Percentiles rank a stretch among this genome's conserved stretches.
Conservation (phyloP, 176 grass and related monocot species). For the Aegilops bicornis region DNA sequence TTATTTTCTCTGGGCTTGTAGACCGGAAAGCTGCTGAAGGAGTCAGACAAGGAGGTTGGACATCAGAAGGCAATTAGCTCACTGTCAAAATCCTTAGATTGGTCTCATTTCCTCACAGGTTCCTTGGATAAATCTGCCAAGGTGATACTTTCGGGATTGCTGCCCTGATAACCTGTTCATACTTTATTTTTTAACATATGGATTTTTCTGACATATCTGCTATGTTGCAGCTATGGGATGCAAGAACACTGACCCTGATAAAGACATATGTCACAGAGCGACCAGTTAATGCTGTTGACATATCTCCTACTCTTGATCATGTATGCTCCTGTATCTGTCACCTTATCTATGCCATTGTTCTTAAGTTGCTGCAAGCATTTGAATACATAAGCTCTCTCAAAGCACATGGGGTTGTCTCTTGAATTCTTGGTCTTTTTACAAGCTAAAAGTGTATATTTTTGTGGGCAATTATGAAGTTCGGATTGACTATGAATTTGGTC, state of each 20-base stretch:
- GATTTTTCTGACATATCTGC: conserved; percentile 6
- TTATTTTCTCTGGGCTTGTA: conserved; percentile 22
- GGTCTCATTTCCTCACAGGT: conserved; percentile 75
- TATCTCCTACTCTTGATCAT: conserved; percentile 88
- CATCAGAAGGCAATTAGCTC: conserved; percentile 75
- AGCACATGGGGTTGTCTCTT: background rate
- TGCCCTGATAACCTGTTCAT: background rate
- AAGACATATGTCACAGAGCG: conserved; percentile 79
- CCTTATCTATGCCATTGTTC: background rate
- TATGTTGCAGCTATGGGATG: conserved; percentile 70
- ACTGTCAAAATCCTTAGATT: conserved; percentile 65
- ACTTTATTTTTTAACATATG: background rate
- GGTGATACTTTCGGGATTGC: conserved; percentile 41
- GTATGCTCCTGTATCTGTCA: conserved; percentile 38
- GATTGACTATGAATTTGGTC: background rate
- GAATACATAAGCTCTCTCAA: background rate
- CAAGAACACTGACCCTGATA: conserved; percentile 69
- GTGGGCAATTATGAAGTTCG: background rate
- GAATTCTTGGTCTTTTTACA: background rate
- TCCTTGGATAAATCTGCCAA: conserved; percentile 84
- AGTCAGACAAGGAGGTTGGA: conserved; percentile 72
- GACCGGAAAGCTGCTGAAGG: conserved; percentile 75
- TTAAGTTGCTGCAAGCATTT: background rate
- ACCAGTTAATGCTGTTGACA: conserved; percentile 90
- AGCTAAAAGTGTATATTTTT: background rate